Evolutionary conservation across 1,284 basidiomycete genomes (phyloP).

Genomic region (Phylloporus sp.): DNA sequence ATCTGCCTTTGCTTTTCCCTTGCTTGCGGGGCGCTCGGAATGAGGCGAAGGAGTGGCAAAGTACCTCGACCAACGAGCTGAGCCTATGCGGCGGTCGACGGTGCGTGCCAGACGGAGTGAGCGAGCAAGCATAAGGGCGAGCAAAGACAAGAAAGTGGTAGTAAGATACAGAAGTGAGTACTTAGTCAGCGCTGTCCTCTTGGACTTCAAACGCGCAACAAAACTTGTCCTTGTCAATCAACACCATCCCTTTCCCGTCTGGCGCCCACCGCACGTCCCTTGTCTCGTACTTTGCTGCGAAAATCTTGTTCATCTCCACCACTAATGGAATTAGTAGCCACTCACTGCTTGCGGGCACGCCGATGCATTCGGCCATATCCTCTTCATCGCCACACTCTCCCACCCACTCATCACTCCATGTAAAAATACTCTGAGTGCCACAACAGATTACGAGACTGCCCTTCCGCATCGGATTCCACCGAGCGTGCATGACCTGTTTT

Average conservation of each 20-base stretch:
- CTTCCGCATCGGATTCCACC: conserved; percentile 81
- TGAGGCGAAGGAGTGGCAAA: conserved; percentile 53
- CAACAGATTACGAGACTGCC: conserved; percentile 76
- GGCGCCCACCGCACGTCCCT: conserved; percentile 80
- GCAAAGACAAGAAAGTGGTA: neutral
- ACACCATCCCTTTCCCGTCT: conserved; percentile 79
- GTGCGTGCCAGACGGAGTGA: conserved; percentile 38
- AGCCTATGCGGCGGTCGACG: conserved; percentile 29
- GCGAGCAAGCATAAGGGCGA: conserved; percentile 38
- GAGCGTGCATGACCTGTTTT: conserved; percentile 63
- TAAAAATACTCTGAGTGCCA: conserved; percentile 72
- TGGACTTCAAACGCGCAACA: conserved; percentile 86
- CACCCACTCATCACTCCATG: conserved; percentile 85
- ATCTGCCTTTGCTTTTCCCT: conserved; percentile 52
- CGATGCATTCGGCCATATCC: conserved; percentile 84
- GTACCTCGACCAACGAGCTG: conserved; percentile 41
- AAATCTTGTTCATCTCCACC: conserved; percentile 9
- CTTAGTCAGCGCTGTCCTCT: conserved; percentile 49
- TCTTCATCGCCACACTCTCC: conserved; percentile 60
- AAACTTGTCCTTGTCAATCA: conserved; percentile 78
- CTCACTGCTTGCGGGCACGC: conserved; percentile 80
- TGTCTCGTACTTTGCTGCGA: conserved; percentile 68
- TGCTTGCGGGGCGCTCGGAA: conserved; percentile 38
- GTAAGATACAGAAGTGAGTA: conserved; percentile 10
- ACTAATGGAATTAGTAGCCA: conserved; percentile 16